Evolutionary conservation across 2,329 filamentous ascomycete genomes (phyloP), one percentile per base, ranked within the genome.

Genomic region (Apiospora marii): DNA sequence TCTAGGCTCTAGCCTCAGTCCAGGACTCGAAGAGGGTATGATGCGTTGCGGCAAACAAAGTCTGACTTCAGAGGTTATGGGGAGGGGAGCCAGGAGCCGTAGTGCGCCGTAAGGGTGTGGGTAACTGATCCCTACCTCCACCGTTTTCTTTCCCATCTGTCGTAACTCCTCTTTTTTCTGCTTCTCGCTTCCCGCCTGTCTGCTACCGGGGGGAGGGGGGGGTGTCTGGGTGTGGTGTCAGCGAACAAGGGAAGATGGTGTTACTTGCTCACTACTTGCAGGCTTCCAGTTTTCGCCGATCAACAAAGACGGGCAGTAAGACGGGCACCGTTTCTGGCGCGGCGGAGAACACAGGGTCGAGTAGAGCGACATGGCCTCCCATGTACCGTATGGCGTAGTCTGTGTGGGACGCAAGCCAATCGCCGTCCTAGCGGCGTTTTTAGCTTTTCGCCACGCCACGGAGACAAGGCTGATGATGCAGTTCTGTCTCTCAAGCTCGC

Each of bases 381-480:
- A 71, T 76, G 76, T 73, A 75, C 72, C 71, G 71, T 76, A 78
- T 78, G 77, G 76, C 77, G 78, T 80, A 80, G 58, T 70, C 73
- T 71, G 72, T 74, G 75, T 74, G 74, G 58, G 71, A 71, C 51
- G 69, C 71, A 68, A 67, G 73, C 78, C 78, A 80, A 80, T 80
- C 73, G 77, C 44, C 22, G 34, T 67, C 75, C 75, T 67, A 61
- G 69, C 46, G 67, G 69, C 74, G 73, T 22, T 14, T 75, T 75
- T 73, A 73, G 75, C 72, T 74, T 70, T 76, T 61, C 58, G 58
- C 78, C 78, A 79, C 77, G 58, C 19, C 58, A 41, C 34, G 58
- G 34, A 64, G 73, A 70, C 75, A 77, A 76, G 76, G 78, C 75
- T 76, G 76, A 79, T 80, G 78, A 80, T 78, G 79, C 76, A 75